Base-by-base conservation (phyloP, 306 rosid genomes). In the Arachis stenosperma region DNA sequence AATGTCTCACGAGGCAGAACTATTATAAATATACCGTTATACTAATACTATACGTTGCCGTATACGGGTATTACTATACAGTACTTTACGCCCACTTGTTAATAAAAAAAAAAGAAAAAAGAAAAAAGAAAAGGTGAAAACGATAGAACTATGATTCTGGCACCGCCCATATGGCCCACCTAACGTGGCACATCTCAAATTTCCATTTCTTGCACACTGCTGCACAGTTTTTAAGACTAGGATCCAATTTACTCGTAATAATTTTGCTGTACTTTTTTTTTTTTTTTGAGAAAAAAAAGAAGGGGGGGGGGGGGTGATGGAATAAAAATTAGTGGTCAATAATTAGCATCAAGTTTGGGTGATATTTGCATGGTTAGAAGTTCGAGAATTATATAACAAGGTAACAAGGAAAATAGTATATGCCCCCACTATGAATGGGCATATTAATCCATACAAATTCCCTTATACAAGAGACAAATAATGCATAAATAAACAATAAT, bases 91-190 rank as follows among this genome's bases (percentile, higher is more conserved):
- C 29, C 46, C 48, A 47, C 10, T 14, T 29, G 10, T 9, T 9
- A 36, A 52, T 66, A 46, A 46, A 60, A 33, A 33, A 33, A 33
- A 33, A 4, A 33, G 4, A 33, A 2, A 33, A 33, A 33, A 47
- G 74, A 79, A 44, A 67, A 67, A 4, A 29, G 6, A 36, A 52
- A 75, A 57, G 56, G 74, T 67, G 79, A 79, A 44, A 67, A 67
- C 7, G 76, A 63, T 76, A 60, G 57, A 4, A 62, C 84, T 69
- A 22, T 15, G 51, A 50, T 60, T 69, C 76, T 56, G 74, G 73
- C 79, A 80, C 84, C 80, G 80, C 54, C 77, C 64, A 6, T 6
- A 27, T 61, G 84, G 13, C 52, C 84, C 84, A 69, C 73, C 3
- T 50, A 78, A 72, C 78, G 83, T 79, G 78, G 83, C 83, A 59